These are phyloP conservation scores for Aspergillus persii DNA, from an alignment of 2,329 filamentous ascomycete genomes.

Conservation along the genomic window DNA sequence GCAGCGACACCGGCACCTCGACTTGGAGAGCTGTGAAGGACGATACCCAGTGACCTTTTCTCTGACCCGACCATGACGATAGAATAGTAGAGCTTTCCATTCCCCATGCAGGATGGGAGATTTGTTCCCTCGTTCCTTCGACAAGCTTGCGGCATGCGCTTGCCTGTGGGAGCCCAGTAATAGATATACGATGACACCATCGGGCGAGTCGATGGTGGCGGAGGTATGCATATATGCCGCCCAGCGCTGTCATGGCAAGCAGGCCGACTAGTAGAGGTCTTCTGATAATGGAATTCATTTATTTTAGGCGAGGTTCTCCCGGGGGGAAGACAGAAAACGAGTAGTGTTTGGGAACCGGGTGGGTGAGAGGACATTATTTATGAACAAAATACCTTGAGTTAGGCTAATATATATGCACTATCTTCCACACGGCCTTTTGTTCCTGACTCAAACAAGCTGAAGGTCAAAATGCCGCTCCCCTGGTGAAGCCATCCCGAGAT, in stretches of 20 bases:
- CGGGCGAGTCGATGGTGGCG: background rate
- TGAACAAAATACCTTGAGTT: too few relatives aligned
- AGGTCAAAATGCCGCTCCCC: too few relatives aligned
- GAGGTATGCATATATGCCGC: background rate
- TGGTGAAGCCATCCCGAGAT: too few relatives aligned
- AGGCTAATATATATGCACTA: too few relatives aligned
- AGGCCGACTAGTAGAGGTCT: background rate
- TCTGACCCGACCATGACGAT: background rate
- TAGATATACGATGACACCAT: background rate
- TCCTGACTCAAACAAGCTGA: too few relatives aligned
- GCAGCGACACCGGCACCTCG: background rate
- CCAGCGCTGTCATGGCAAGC: background rate
- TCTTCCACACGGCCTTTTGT: too few relatives aligned
- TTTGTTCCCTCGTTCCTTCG: background rate
- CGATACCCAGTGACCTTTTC: background rate
- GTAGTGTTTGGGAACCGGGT: too few relatives aligned
- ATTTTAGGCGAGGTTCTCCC: too few relatives aligned
- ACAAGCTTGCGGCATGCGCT: background rate
- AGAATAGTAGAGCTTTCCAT: background rate
- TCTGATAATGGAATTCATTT: background rate
- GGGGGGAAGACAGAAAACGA: too few relatives aligned
- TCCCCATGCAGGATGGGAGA: background rate
- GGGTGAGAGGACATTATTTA: too few relatives aligned
- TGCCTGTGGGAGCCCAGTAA: background rate
- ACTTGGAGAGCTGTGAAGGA: background rate